Evolutionary conservation across 768 basidiomycete species (phyloP).

Genomic region (Glaciozyma martinii): DNA sequence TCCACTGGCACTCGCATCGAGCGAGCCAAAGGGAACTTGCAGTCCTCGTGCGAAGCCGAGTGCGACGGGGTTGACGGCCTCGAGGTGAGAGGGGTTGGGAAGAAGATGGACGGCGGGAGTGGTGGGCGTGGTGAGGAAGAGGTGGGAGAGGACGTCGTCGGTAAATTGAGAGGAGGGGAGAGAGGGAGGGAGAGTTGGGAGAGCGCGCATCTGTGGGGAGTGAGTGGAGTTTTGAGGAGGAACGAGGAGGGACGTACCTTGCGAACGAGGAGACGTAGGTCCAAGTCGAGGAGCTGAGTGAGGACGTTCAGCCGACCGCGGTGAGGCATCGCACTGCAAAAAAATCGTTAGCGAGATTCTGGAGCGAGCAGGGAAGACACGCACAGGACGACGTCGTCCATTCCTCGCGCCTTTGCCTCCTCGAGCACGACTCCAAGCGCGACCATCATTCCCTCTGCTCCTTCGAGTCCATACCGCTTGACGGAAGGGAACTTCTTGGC

Average conservation of each 20-base stretch:
- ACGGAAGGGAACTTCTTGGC: slow-evolving; percentile 69
- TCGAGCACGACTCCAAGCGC: slow-evolving; percentile 70
- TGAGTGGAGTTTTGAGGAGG: slow-evolving; percentile 36
- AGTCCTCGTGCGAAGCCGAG: slow-evolving; percentile 85
- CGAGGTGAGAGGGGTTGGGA: slow-evolving; percentile 43
- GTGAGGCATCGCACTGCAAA: slow-evolving; percentile 42
- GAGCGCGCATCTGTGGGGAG: slow-evolving; percentile 50
- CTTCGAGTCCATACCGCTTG: slow-evolving; percentile 60
- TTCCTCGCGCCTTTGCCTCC: slow-evolving; percentile 53
- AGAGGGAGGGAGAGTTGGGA: slow-evolving; percentile 20
- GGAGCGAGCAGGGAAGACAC: neutral
- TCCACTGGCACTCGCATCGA: neutral
- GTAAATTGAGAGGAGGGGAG: slow-evolving; percentile 37
- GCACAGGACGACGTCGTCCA: slow-evolving; percentile 22
- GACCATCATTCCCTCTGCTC: slow-evolving; percentile 87
- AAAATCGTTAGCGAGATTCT: slow-evolving; percentile 45
- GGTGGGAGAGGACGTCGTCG: slow-evolving; percentile 82
- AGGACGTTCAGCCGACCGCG: slow-evolving; percentile 78
- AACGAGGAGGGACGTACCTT: slow-evolving; percentile 43
- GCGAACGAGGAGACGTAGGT: slow-evolving; percentile 64
- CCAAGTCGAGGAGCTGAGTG: slow-evolving; percentile 61
- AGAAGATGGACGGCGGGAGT: slow-evolving; percentile 67
- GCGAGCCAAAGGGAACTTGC: slow-evolving; percentile 50
- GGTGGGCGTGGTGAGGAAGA: slow-evolving; percentile 66
- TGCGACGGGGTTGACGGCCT: slow-evolving; percentile 74